Evolutionary conservation across 2,329 filamentous ascomycete species (phyloP), one percentile per base, ranked within the genome.

Genomic region (Gaeumannomyces tritici): DNA sequence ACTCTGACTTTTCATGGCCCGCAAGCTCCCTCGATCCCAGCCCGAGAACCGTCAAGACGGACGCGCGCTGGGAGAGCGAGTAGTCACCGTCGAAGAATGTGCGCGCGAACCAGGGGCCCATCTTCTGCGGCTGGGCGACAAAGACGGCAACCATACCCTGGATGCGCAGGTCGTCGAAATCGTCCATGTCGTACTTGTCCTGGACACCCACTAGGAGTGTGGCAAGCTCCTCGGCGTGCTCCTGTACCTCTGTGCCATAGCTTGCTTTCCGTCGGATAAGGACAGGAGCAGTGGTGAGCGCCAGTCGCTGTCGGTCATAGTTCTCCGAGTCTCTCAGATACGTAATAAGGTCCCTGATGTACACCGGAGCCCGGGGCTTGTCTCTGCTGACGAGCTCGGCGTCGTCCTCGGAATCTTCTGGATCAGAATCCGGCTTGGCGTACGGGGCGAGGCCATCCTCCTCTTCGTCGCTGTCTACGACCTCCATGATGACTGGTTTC

Each of bases 41-140:
- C 0, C 93, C 93, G 4, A 99, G 77, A 0, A 90, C 87, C 26
- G 91, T 88, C 61, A 99, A 86, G 51, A 98, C 82, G 0, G 89
- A 85, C 9, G 89, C 90, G 54, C 95, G 84, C 72, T 98, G 93
- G 0, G 88, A 84, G 51, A 98, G 78, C 0, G 93, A 96, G 73
- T 95, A 93, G 71, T 99, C 95, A 21, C 93, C 93, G 55, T 91
- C 88, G 71, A 97, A 98, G 71, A 95, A 96, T 0, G 89, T 89
- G 63, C 87, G 86, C 3, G 89, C 86, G 63, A 96, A 90, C 89
- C 91, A 96, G 18, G 86, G 89, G 0, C 87, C 93, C 83, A 97
- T 91, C 61, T 83, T 81, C 59, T 84, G 77, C 0, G 95, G 91
- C 66, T 90, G 85, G 0, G 90, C 87, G 2, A 95, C 80, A 0